A percentile compares a stretch with the other conserved stretches of the same genome.
phyloP scores from a whole-genome alignment of 257 asterid species.

The Solanum gracilifrons region DNA sequence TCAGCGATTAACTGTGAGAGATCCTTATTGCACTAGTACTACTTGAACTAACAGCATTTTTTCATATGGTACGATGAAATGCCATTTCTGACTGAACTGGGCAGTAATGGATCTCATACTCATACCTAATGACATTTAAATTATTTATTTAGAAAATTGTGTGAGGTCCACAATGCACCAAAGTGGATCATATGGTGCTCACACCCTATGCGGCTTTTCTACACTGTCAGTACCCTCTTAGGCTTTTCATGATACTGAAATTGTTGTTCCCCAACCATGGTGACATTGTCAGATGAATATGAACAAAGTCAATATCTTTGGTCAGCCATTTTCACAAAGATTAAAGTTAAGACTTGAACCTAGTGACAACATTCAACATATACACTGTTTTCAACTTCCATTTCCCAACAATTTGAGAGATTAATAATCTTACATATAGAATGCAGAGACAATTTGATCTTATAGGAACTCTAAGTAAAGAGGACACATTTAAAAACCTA shows the following conservation, averaged over 20 bases:
- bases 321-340: not conserved
- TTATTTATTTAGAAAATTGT: not conserved
- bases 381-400: not conserved
- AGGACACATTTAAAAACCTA: not conserved
- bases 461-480: not conserved
- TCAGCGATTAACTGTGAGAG: not conserved
- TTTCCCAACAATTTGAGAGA: not conserved
- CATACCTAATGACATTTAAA: not conserved
- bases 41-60: not conserved
- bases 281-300: not conserved
- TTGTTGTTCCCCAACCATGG: not conserved
- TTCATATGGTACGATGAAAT: not conserved
- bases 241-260: not conserved
- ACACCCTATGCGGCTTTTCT: not conserved
- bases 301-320: not conserved
- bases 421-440: not conserved
- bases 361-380: not conserved
- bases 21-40: not conserved
- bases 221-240: not conserved
- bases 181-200: not conserved
- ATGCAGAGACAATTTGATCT: not conserved
- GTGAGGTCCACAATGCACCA: not conserved
- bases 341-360: not conserved
- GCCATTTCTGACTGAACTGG: not conserved
- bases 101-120: not conserved